Percentiles rank a stretch among this genome's conserved stretches.
Evolutionary conservation across 371 early-diverging fungal species (phyloP).

Genomic region (Blastocladiella emersonii): DNA sequence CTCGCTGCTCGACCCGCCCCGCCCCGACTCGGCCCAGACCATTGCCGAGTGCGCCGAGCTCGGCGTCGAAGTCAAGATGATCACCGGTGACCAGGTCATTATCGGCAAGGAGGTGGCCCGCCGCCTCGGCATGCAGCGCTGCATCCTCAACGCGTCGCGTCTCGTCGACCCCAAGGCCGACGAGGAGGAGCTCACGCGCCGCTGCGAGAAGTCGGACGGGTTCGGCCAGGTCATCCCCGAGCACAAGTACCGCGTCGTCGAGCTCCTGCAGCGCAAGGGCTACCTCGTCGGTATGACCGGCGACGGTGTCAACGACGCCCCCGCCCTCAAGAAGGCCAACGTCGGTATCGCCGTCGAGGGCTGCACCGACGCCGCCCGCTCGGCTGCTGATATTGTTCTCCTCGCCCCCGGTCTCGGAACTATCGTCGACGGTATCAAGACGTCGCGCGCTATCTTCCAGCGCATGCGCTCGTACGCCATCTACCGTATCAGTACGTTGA

Average conservation of each 20-base stretch:
- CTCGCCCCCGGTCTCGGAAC: slow-evolving; percentile 74
- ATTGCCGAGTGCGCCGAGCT: slow-evolving; percentile 44
- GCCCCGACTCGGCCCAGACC: slow-evolving; percentile 40
- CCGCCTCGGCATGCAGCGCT: slow-evolving; percentile 33
- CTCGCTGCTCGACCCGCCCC: slow-evolving; percentile 43
- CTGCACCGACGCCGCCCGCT: slow-evolving; percentile 87
- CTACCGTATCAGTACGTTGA: slow-evolving; percentile 84
- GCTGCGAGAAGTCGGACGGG: slow-evolving; percentile 69
- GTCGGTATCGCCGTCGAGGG: slow-evolving; percentile 78
- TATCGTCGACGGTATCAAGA: slow-evolving; percentile 68
- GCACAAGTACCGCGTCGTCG: slow-evolving; percentile 68
- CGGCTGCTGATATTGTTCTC: slow-evolving; percentile 89
- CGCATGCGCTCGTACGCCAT: slow-evolving; percentile 83
- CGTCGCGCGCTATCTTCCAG: slow-evolving; percentile 84
- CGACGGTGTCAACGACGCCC: slow-evolving; percentile 79
- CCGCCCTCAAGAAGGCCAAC: slow-evolving; percentile 78
- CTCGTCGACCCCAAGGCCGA: slow-evolving; percentile 20
- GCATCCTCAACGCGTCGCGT: slow-evolving; percentile 25
- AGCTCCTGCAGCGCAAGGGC: slow-evolving; percentile 53
- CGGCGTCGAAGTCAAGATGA: slow-evolving; percentile 63
- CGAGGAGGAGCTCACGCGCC: slow-evolving; percentile 34
- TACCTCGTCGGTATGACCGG: slow-evolving; percentile 75
- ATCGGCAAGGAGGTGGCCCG: slow-evolving; percentile 50
- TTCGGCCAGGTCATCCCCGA: slow-evolving; percentile 82
- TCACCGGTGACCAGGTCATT: slow-evolving; percentile 65